Conservation (phyloP, 805 yeast species). For the Candida ficus region DNA sequence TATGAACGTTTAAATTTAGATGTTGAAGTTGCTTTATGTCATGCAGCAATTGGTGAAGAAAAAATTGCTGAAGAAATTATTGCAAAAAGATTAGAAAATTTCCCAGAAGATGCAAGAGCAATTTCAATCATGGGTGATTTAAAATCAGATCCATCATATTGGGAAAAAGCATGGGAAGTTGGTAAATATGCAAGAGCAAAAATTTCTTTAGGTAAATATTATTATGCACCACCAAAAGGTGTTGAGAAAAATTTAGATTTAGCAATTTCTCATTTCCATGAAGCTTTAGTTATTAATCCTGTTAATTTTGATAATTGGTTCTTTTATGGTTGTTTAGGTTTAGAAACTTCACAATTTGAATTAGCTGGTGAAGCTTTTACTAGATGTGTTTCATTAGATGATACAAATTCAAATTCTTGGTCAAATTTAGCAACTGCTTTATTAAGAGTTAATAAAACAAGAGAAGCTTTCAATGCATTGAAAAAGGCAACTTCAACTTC, state of each 20-base stretch:
- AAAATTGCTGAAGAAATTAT: slow-evolving; percentile 59
- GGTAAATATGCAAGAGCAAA: slow-evolving; percentile 85
- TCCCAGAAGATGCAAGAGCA: slow-evolving; percentile 79
- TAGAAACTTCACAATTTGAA: slow-evolving; percentile 65
- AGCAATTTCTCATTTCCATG: slow-evolving; percentile 66
- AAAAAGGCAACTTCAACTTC: slow-evolving; percentile 73
- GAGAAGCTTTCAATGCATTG: slow-evolving; percentile 82
- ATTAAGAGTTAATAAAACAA: slow-evolving; percentile 53
- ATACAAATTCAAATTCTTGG: slow-evolving; percentile 80
- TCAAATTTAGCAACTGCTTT: slow-evolving; percentile 83
- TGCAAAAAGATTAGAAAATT: slow-evolving; percentile 41
- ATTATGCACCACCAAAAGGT: slow-evolving; percentile 65
- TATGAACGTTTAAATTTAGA: slow-evolving; percentile 73
- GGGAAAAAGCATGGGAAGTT: slow-evolving; percentile 85
- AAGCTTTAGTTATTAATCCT: slow-evolving; percentile 70
- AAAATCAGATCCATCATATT: slow-evolving; percentile 63
- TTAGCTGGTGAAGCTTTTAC: slow-evolving; percentile 90
- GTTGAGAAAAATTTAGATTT: slow-evolving; percentile 41
- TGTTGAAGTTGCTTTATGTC: slow-evolving; percentile 85
- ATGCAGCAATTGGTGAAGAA: slow-evolving; percentile 78
- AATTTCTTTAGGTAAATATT: slow-evolving; percentile 70
- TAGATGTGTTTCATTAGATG: slow-evolving; percentile 83
- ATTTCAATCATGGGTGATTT: slow-evolving; percentile 83
- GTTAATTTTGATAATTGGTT: slow-evolving; percentile 81
- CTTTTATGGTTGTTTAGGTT: slow-evolving; percentile 85